Conservation (phyloP, 139 green algal species). For the Gonium pectorale region DNA sequence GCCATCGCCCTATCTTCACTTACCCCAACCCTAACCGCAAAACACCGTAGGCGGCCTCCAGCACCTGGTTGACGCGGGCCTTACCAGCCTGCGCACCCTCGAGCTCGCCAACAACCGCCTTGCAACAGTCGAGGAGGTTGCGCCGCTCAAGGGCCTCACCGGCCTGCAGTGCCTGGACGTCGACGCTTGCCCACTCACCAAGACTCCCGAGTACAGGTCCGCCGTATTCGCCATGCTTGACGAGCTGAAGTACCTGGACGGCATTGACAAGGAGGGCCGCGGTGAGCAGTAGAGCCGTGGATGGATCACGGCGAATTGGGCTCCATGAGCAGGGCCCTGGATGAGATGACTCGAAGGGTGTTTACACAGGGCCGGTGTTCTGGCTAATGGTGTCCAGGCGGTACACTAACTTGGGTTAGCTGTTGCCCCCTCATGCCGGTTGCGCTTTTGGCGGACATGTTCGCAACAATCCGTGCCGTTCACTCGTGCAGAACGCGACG, state of each 20-base stretch:
- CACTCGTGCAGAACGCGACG: constrained; percentile 28
- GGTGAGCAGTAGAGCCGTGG: constrained; percentile 12
- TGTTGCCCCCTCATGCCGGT: no score
- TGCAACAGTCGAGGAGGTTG: constrained; percentile 2
- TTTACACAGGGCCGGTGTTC: no score
- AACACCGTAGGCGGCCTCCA: constrained; percentile 29
- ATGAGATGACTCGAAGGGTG: no score
- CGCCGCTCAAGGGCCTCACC: constrained; percentile 7
- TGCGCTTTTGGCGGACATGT: no score
- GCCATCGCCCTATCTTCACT: no score
- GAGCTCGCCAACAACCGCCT: constrained; percentile 47
- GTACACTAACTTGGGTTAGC: no score
- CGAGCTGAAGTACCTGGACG: constrained; percentile 43
- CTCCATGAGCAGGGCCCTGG: no score
- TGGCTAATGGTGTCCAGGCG: no score
- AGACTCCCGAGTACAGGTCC: background rate
- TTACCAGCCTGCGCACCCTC: constrained; percentile 9
- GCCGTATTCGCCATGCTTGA: constrained; percentile 40
- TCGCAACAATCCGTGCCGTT: no score
- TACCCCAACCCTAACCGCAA: no score
- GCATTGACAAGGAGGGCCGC: constrained; percentile 11
- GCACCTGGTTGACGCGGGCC: constrained; percentile 28
- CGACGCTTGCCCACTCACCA: background rate
- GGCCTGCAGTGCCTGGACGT: constrained; percentile 22
- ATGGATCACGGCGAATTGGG: no score